Percentiles rank a stretch among this genome's conserved stretches.
phyloP scores from a whole-genome alignment of 106 monocot species.

The Apostasia shenzhenica region DNA sequence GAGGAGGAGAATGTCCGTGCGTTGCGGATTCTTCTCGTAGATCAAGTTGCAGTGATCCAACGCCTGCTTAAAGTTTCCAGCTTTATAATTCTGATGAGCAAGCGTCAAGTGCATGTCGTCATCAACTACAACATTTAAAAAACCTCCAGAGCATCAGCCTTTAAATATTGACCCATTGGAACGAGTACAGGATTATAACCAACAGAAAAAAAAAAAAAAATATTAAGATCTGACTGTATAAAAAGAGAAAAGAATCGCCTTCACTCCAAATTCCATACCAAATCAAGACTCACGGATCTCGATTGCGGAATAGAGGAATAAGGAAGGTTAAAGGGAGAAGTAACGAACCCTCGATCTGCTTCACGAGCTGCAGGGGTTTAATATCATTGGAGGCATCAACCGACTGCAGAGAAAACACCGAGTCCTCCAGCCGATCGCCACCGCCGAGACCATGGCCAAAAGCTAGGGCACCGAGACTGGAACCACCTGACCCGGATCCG shows the following conservation, averaged over 20 bases:
- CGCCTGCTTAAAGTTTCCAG: constrained; percentile 74
- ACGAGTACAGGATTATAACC: background rate
- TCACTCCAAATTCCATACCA: background rate
- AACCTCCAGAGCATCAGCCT: background rate
- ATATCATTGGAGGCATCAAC: constrained; percentile 24
- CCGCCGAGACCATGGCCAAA: constrained; percentile 12
- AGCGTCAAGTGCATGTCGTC: constrained; percentile 55
- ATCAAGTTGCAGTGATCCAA: constrained; percentile 63
- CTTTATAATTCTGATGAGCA: constrained; percentile 83
- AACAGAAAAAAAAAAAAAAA: background rate
- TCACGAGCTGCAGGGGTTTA: constrained; percentile 27
- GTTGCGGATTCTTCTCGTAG: constrained; percentile 67
- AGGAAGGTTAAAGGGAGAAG: background rate
- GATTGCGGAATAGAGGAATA: background rate
- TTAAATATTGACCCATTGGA: background rate
- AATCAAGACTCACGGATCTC: background rate
- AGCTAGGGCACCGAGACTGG: constrained; percentile 14
- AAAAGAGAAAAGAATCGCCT: background rate
- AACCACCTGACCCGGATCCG: constrained; percentile 16
- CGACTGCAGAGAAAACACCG: constrained; percentile 13
- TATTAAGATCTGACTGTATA: background rate
- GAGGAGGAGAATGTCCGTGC: constrained; percentile 81
- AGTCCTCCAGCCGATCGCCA: constrained; percentile 20
- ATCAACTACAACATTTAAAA: constrained; percentile 32
- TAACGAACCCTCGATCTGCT: constrained; percentile 23